Percentiles rank a stretch among this genome's conserved stretches.
Conservation (phyloP, 1,284 basidiomycete genomes). For the Porogramme epimiltina region DNA sequence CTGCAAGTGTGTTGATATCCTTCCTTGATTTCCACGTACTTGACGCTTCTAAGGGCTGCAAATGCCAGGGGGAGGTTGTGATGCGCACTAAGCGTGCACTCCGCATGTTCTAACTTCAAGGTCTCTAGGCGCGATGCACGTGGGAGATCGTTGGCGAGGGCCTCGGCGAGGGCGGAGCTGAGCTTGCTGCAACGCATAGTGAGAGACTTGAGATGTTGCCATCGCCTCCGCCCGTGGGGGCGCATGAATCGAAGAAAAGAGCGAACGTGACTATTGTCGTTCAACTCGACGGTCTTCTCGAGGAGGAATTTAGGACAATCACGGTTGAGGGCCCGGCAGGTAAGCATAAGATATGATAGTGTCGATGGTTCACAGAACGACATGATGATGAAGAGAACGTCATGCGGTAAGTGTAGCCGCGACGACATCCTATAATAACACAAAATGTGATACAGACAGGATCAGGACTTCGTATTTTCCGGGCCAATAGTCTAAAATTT, state of each 20-base stretch:
- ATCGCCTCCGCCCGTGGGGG: conserved; percentile 1
- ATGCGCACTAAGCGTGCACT: conserved; percentile 3
- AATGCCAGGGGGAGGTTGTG: conserved; percentile 6
- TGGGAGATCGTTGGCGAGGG: conserved; percentile 1
- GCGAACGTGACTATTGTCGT: neutral
- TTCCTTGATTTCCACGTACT: conserved; percentile 1
- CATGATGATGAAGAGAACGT: conserved; percentile 7
- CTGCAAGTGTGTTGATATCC: conserved; percentile 8
- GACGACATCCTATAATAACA: too few species aligned
- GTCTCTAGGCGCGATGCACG: conserved; percentile 6
- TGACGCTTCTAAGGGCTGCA: conserved; percentile 7
- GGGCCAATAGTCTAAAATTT: too few species aligned
- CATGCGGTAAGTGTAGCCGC: too few species aligned
- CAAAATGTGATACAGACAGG: too few species aligned
- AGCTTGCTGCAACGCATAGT: neutral
- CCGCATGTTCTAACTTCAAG: conserved; percentile 2
- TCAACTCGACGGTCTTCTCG: neutral
- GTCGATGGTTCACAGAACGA: neutral
- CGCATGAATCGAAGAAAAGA: conserved; percentile 13
- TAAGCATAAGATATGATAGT: neutral
- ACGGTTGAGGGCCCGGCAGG: neutral
- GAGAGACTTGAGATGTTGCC: conserved; percentile 7
- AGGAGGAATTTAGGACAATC: conserved; percentile 8
- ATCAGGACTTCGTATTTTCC: too few species aligned
- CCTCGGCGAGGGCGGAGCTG: conserved; percentile 1